These are phyloP conservation scores for Leccinum sublutescens DNA, from an alignment of 768 basidiomycete genomes.

Conservation along the genomic window DNA sequence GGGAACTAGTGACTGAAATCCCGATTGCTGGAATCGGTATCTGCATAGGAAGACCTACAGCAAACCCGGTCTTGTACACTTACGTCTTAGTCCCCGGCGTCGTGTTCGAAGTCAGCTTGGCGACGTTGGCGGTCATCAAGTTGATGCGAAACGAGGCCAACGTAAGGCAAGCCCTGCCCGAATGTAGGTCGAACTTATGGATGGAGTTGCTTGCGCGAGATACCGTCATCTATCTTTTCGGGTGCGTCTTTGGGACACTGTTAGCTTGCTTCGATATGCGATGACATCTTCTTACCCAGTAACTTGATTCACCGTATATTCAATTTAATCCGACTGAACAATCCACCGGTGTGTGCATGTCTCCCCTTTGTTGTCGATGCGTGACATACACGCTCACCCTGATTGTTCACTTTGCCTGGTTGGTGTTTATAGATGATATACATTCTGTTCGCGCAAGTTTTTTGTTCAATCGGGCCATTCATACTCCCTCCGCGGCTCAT, in stretches of 20 bases:
- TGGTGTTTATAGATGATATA: not conserved
- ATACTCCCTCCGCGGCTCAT: constrained; percentile 10
- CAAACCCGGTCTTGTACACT: constrained; percentile 1
- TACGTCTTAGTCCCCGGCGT: constrained; percentile 2
- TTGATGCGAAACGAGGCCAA: not conserved
- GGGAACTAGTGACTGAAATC: not conserved
- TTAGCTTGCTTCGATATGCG: not conserved
- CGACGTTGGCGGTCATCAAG: not conserved
- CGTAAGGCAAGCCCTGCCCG: not conserved
- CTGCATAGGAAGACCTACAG: not conserved
- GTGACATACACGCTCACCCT: not conserved
- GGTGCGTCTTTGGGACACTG: not conserved
- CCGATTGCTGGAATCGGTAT: not conserved
- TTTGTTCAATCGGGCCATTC: constrained; percentile 4
- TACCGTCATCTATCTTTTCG: constrained; percentile 6
- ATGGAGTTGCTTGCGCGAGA: constrained; percentile 6
- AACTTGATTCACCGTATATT: not conserved
- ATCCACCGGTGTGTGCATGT: not conserved
- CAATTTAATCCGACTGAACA: not conserved
- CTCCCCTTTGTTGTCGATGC: not conserved
- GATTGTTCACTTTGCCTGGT: not conserved
- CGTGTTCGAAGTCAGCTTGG: constrained; percentile 1
- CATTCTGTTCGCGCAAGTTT: not conserved
- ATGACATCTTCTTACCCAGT: not conserved
- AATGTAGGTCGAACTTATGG: not conserved